These are phyloP conservation scores for Sungouiella blattae DNA, from an alignment of 805 yeast genomes.

Conservation along the genomic window DNA sequence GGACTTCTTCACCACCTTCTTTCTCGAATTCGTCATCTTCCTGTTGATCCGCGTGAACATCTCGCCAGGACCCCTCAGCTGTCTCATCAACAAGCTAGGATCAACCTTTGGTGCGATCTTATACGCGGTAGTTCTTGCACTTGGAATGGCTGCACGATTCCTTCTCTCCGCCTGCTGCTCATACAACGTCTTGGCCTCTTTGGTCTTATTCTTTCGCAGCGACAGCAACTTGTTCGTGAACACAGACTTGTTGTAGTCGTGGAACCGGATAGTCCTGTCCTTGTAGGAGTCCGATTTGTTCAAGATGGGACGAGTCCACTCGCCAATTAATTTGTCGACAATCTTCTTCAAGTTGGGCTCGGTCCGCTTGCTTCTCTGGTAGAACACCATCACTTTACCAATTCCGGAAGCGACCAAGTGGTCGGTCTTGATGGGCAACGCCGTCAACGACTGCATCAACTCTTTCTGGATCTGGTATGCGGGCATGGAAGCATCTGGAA, in stretches of 20 bases:
- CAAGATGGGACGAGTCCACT: constrained; percentile 98
- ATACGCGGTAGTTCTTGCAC: constrained; percentile 82
- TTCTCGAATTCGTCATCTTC: constrained; percentile 48
- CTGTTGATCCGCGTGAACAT: constrained; percentile 75
- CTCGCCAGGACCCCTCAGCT: constrained; percentile 60
- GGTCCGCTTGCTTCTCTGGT: constrained; percentile 85
- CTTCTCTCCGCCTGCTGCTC: constrained; percentile 90
- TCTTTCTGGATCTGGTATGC: constrained; percentile 93
- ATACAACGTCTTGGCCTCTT: constrained; percentile 57
- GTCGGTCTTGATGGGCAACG: constrained; percentile 90
- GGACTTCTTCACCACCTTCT: constrained; percentile 51
- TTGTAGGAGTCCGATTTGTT: constrained; percentile 93
- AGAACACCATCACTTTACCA: constrained; percentile 90
- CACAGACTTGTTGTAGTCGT: constrained; percentile 62
- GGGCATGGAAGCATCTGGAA: constrained; percentile 98
- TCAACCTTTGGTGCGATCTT: constrained; percentile 84
- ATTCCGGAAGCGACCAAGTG: constrained; percentile 92
- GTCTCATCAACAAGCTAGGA: constrained; percentile 43
- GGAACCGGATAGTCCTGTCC: constrained; percentile 71
- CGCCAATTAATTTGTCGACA: constrained; percentile 89
- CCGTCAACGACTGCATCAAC: constrained; percentile 66
- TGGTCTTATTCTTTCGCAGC: constrained; percentile 24
- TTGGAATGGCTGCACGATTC: constrained; percentile 95
- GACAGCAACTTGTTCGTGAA: constrained; percentile 42
- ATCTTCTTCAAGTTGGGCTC: constrained; percentile 81